Base-by-base conservation (phyloP, 1,284 basidiomycete species). In the Lignosus rhinocerotis region DNA sequence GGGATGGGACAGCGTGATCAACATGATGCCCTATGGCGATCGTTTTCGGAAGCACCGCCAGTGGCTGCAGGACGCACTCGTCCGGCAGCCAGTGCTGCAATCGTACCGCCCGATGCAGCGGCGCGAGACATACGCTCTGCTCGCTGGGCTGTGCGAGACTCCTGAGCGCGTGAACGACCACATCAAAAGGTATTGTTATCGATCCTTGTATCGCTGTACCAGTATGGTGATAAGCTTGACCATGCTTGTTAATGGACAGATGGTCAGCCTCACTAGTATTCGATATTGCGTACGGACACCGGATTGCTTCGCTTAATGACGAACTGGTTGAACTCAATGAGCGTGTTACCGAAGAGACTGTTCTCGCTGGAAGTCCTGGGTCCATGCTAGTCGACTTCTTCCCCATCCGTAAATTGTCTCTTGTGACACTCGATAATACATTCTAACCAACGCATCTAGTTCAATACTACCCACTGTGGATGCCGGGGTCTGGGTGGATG, bases 1-100 rank as follows among this genome's bases (percentile, higher is more conserved):
- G 64, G 62, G 63, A 19, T 67, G 68, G 67, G 62, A 65, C 36
- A 63, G 53, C 49, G 64, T 65, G n/a, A 60, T 68, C 39, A 66
- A 65, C 36, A 68, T 66, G 49, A 60, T 66, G 48, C 66, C 60
- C 3, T 74, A 73, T 32, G 69, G 67, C n/a, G 66, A 68, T 6
- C 58, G 56, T 14, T 73, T 71, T 62, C 67, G 71, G 25, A 69
- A 67, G 55, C 68, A 71, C 32, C 69, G 72, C 34, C 64, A 66
- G 55, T 67, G 70, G 59, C 64, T 70, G n/a, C 71, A 72, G 38
- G 65, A 69, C 21, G 68, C 67, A 9, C 67, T 73, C 45, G 55
- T 60, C 36, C 49, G 61, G 16, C 64, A 67, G 45, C 51, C 52
- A 1, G 63, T 58, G 3, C 48, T 70, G 14, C 51, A 54, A 9